Evolutionary conservation across 305 asterid genomes (phyloP).

Genomic region (Salvia sclarea): DNA sequence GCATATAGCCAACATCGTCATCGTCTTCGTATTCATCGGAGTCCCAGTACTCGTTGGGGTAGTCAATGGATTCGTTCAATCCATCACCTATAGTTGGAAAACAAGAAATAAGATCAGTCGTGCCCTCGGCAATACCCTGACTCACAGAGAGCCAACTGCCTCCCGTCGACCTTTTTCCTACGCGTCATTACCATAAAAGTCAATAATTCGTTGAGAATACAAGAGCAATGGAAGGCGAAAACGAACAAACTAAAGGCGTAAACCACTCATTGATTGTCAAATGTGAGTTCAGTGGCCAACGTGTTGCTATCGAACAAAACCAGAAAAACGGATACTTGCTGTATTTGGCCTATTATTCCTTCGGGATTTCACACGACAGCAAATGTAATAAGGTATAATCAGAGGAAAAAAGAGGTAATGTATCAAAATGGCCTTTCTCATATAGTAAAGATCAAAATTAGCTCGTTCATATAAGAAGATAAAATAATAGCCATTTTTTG

Average conservation of each 20-base stretch:
- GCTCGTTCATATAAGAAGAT: too few relatives aligned
- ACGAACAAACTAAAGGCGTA: not conserved
- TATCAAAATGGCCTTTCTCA: too few relatives aligned
- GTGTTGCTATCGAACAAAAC: too few relatives aligned
- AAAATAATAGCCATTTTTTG: too few relatives aligned
- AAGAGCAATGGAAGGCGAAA: not conserved
- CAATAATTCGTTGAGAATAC: slow-evolving; percentile 14
- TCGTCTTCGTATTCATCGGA: slow-evolving; percentile 96
- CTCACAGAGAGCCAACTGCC: slow-evolving; percentile 94
- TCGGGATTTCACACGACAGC: slow-evolving; percentile 5
- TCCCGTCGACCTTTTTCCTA: slow-evolving; percentile 70
- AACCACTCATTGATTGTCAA: not conserved
- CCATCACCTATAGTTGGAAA: slow-evolving; percentile 97
- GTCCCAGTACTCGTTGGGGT: slow-evolving; percentile 93
- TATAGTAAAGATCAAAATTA: too few relatives aligned
- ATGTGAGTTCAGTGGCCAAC: slow-evolving; percentile 27
- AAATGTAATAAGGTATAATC: slow-evolving; percentile 5
- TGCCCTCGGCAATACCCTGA: slow-evolving; percentile 93
- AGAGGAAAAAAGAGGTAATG: too few relatives aligned
- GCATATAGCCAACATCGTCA: slow-evolving; percentile 90
- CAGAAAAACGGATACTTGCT: not conserved
- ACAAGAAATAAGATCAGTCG: slow-evolving; percentile 92
- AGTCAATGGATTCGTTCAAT: slow-evolving; percentile 81
- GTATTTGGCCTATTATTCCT: not conserved
- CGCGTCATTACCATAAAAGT: slow-evolving; percentile 40